phyloP scores from a whole-genome alignment of 1,284 basidiomycete species.

The Phellopilus nigrolimitatus region DNA sequence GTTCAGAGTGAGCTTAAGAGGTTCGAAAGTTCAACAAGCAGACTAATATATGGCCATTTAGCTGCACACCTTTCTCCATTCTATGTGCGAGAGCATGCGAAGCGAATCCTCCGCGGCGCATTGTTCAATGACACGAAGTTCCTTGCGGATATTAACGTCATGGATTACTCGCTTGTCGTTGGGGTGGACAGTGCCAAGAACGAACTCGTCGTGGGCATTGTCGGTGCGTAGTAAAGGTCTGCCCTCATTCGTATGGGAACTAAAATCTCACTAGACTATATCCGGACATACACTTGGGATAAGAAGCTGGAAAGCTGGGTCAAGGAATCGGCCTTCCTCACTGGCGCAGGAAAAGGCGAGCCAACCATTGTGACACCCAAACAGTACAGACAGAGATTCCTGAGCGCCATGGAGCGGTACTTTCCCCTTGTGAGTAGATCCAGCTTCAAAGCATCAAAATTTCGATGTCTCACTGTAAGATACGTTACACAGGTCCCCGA shows the following conservation, averaged over 20 bases:
- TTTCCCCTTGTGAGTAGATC: constrained; percentile 65
- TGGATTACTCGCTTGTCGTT: constrained; percentile 98
- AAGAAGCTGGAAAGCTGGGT: constrained; percentile 98
- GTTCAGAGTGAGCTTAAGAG: constrained; percentile 57
- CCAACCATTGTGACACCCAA: constrained; percentile 89
- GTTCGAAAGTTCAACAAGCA: not conserved
- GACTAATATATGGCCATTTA: constrained; percentile 27
- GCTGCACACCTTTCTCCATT: constrained; percentile 76
- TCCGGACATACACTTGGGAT: constrained; percentile 95
- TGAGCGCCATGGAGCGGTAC: constrained; percentile 90
- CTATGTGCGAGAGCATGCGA: constrained; percentile 93
- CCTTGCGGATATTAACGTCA: constrained; percentile 92
- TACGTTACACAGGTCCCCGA: constrained; percentile 59
- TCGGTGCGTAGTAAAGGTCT: constrained; percentile 52
- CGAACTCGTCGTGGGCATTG: constrained; percentile 93
- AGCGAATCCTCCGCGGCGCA: constrained; percentile 86
- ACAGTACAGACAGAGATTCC: constrained; percentile 84
- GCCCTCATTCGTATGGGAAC: constrained; percentile 12
- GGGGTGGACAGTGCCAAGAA: constrained; percentile 84
- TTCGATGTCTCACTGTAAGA: constrained; percentile 10
- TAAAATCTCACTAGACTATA: constrained; percentile 60
- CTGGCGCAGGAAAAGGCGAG: constrained; percentile 75
- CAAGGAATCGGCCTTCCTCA: constrained; percentile 89
- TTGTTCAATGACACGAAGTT: constrained; percentile 95
- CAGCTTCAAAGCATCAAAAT: not conserved